phyloP scores from a whole-genome alignment of 2,329 filamentous ascomycete genomes.

The Colletotrichum orbiculare region DNA sequence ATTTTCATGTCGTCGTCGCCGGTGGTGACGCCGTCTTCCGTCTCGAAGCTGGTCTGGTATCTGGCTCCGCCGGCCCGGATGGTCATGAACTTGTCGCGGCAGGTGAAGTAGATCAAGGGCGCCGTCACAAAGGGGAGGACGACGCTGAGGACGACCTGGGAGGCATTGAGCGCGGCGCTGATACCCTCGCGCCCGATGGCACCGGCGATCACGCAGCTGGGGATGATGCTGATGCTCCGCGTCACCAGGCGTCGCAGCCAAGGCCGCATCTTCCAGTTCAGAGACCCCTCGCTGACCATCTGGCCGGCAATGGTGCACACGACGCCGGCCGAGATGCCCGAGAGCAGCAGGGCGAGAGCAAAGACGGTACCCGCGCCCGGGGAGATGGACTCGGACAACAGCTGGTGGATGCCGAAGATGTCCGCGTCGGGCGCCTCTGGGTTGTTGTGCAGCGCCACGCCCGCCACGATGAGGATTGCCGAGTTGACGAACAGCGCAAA shows the following conservation, averaged over 20 bases:
- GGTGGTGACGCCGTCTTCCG: slow-evolving; percentile 27
- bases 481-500: slow-evolving; percentile 89
- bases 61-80: slow-evolving; percentile 60
- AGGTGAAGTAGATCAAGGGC: slow-evolving; percentile 88
- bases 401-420: slow-evolving; percentile 83
- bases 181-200: slow-evolving; percentile 79
- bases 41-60: slow-evolving; percentile 44
- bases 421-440: slow-evolving; percentile 74
- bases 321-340: slow-evolving; percentile 83
- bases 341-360: slow-evolving; percentile 82
- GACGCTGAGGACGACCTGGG: slow-evolving; percentile 81
- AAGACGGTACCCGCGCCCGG: slow-evolving; percentile 86
- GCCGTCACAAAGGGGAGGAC: slow-evolving; percentile 86
- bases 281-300: slow-evolving; percentile 86
- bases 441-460: slow-evolving; percentile 76
- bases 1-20: slow-evolving; percentile 63
- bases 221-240: slow-evolving; percentile 82
- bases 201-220: slow-evolving; percentile 84
- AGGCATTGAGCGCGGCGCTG: slow-evolving; percentile 77
- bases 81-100: slow-evolving; percentile 82
- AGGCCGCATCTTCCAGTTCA: slow-evolving; percentile 78
- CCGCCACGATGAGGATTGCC: slow-evolving; percentile 84
- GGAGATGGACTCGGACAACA: slow-evolving; percentile 76
- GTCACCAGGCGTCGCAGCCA: slow-evolving; percentile 85
- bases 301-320: slow-evolving; percentile 91